Conservation (phyloP, 1,139 yeast genomes). For the Yamadazyma atmosphaerica region DNA sequence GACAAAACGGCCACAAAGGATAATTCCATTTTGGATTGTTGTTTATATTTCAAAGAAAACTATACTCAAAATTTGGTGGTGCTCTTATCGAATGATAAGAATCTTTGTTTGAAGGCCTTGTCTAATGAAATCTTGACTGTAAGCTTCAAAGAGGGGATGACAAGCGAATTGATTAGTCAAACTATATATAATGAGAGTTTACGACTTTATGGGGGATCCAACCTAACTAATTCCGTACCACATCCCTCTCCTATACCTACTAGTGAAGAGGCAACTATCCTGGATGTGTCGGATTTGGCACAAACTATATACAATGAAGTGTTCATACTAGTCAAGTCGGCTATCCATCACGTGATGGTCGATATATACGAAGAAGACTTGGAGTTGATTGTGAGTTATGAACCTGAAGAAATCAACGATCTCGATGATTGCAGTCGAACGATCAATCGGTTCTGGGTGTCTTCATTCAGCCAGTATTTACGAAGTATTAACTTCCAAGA, state of each 20-base stretch:
- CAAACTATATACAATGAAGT: conserved; percentile 38
- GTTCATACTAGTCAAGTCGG: conserved; percentile 40
- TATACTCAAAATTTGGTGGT: conserved; percentile 52
- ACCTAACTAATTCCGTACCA: too few species aligned
- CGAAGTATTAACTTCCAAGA: conserved; percentile 19
- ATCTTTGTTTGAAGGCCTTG: conserved; percentile 76
- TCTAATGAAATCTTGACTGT: conserved; percentile 68
- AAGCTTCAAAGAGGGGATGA: conserved; percentile 59
- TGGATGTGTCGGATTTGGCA: background rate
- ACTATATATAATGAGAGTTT: conserved; percentile 45
- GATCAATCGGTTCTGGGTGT: conserved; percentile 52
- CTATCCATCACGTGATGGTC: conserved; percentile 54
- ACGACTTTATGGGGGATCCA: conserved; percentile 1
- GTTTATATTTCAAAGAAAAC: conserved; percentile 56
- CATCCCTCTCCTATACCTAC: too few species aligned
- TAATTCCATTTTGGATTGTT: conserved; percentile 85
- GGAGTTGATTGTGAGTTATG: conserved; percentile 48
- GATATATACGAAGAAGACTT: conserved; percentile 60
- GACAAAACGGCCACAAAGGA: conserved; percentile 53
- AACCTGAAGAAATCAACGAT: conserved; percentile 28
- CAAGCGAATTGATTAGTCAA: conserved; percentile 57
- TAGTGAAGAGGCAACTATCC: too few species aligned
- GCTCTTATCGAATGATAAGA: conserved; percentile 77
- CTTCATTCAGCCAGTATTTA: conserved; percentile 58
- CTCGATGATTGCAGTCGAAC: conserved; percentile 44